phyloP scores from a whole-genome alignment of 208 protist species.

The Endotrypanum monterogeii region DNA sequence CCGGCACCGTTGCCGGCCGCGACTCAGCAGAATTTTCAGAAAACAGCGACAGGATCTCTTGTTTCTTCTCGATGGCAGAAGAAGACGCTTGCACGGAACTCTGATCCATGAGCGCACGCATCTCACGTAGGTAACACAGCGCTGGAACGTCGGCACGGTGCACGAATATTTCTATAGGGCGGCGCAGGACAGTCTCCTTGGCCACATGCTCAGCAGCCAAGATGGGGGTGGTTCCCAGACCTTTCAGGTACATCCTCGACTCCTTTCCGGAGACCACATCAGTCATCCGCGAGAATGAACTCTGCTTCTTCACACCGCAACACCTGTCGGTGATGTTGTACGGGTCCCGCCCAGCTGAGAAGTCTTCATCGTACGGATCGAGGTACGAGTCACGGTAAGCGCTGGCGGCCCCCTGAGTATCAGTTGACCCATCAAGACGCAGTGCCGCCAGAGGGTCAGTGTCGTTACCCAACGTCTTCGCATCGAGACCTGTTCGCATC shows the following conservation, averaged over 20 bases:
- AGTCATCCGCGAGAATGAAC: neutral
- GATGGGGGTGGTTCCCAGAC: neutral
- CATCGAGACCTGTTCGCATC: neutral
- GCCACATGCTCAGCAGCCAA: constrained; percentile 8
- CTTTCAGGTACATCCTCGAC: neutral
- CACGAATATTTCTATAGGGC: constrained; percentile 41
- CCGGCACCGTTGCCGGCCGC: neutral
- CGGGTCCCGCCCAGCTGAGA: constrained; percentile 8
- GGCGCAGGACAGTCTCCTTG: constrained; percentile 30
- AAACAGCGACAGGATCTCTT: neutral
- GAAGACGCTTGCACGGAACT: neutral
- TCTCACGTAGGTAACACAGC: constrained; percentile 64
- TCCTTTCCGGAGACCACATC: neutral
- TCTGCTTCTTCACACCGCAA: neutral
- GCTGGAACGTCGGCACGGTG: constrained; percentile 52
- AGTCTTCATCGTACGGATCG: constrained; percentile 1
- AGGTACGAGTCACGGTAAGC: constrained; percentile 32
- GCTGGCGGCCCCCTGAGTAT: neutral
- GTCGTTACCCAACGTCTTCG: neutral
- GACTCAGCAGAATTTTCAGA: neutral
- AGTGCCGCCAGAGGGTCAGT: constrained; percentile 24
- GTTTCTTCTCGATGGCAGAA: neutral
- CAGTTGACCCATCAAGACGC: neutral
- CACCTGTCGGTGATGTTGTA: constrained; percentile 14
- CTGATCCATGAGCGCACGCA: constrained; percentile 43